phyloP scores from a whole-genome alignment of 202 grass and related monocot species.

The Cymbopogon flexuosus region DNA sequence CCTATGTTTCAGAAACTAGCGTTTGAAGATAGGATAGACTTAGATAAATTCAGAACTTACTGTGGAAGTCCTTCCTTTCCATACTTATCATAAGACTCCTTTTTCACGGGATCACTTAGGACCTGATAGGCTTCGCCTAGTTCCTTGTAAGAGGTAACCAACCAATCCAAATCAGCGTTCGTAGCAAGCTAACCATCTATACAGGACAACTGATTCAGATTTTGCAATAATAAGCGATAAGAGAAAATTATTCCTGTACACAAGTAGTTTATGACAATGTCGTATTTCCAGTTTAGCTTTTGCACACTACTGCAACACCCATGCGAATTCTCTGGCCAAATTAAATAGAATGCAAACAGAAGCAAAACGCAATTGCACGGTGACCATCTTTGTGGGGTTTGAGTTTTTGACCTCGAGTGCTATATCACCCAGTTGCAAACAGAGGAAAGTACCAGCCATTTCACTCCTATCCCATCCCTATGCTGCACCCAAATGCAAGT shows the following conservation, averaged over 20 bases:
- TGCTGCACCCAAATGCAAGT: background rate
- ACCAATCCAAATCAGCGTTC: background rate
- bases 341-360: background rate
- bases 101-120: slow-evolving; percentile 73
- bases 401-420: background rate
- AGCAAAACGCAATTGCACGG: background rate
- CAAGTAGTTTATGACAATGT: background rate
- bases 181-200: background rate
- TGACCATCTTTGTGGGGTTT: background rate
- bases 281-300: background rate
- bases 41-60: slow-evolving; percentile 46
- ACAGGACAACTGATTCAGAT: background rate
- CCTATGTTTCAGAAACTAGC: background rate
- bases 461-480: background rate
- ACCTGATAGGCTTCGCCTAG: slow-evolving; percentile 96
- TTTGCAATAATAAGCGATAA: background rate
- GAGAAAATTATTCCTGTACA: background rate
- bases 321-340: background rate
- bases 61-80: slow-evolving; percentile 75
- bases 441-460: background rate
- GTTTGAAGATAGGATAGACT: background rate
- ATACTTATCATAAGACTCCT: slow-evolving; percentile 70
- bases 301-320: background rate
- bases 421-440: background rate
- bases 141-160: slow-evolving; percentile 42